These are phyloP conservation scores for Paramecium tetraurelia DNA, from an alignment of 73 alveolate genomes.

Conservation along the genomic window DNA sequence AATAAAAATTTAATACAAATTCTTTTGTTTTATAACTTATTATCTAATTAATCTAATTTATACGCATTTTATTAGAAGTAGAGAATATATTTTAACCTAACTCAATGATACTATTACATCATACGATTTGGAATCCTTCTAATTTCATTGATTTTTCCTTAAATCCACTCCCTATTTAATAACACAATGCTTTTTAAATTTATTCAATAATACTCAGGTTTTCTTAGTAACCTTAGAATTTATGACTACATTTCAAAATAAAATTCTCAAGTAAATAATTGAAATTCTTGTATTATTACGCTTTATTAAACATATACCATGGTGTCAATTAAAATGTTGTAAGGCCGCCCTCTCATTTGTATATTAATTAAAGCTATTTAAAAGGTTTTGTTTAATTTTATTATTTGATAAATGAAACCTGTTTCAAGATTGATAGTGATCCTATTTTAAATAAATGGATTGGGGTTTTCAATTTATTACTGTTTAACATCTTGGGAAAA, in stretches of 20 bases:
- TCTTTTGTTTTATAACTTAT: background rate
- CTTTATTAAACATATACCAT: background rate
- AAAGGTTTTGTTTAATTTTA: background rate
- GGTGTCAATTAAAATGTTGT: background rate
- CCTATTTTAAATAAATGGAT: background rate
- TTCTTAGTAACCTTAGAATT: background rate
- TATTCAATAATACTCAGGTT: background rate
- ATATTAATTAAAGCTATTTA: background rate
- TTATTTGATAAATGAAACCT: background rate
- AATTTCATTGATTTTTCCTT: background rate
- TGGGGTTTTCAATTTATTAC: background rate
- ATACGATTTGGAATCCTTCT: background rate
- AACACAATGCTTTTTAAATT: background rate
- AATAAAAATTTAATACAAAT: background rate
- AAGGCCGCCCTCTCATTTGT: background rate
- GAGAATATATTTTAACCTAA: background rate
- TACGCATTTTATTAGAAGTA: background rate
- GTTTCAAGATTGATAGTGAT: background rate
- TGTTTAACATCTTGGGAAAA: background rate
- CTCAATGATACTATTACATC: background rate
- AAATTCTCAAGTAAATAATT: background rate
- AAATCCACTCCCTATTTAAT: background rate
- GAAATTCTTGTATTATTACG: background rate
- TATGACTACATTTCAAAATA: background rate
- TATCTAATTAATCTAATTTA: background rate